These are phyloP conservation scores for Sporopachydermia lactativora DNA, from an alignment of 805 yeast genomes.

Conservation along the genomic window DNA sequence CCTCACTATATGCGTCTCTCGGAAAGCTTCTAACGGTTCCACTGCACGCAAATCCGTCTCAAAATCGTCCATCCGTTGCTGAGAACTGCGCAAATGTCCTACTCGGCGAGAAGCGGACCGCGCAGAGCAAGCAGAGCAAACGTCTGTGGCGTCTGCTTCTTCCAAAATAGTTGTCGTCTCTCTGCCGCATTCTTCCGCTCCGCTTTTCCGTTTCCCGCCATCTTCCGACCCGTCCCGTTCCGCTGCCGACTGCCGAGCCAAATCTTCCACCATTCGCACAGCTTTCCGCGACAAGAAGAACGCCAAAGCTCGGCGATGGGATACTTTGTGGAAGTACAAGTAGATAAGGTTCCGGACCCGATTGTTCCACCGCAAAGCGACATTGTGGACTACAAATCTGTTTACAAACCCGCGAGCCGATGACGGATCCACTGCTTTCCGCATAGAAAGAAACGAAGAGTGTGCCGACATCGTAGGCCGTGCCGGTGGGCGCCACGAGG, in stretches of 20 bases:
- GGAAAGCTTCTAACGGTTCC: constrained; percentile 22
- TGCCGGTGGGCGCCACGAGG: no score
- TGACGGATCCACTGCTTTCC: background rate
- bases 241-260: constrained; percentile 25
- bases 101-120: constrained; percentile 4
- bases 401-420: constrained; percentile 33
- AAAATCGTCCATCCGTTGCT: constrained; percentile 29
- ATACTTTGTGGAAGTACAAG: constrained; percentile 39
- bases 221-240: constrained; percentile 2
- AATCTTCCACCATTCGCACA: constrained; percentile 34
- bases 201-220: background rate
- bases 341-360: constrained; percentile 46
- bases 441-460: background rate
- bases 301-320: constrained; percentile 27
- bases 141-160: background rate
- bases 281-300: constrained; percentile 35
- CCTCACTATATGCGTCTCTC: constrained; percentile 48
- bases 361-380: constrained; percentile 72
- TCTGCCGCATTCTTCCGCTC: background rate
- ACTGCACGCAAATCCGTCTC: constrained; percentile 35
- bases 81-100: constrained; percentile 6
- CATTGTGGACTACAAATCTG: constrained; percentile 56
- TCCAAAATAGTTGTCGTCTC: background rate
- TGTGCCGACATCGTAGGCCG: background rate
- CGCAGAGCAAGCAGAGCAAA: background rate